Evolutionary conservation across 2,329 filamentous ascomycete species (phyloP).

Genomic region (Leptographium galeiforme): DNA sequence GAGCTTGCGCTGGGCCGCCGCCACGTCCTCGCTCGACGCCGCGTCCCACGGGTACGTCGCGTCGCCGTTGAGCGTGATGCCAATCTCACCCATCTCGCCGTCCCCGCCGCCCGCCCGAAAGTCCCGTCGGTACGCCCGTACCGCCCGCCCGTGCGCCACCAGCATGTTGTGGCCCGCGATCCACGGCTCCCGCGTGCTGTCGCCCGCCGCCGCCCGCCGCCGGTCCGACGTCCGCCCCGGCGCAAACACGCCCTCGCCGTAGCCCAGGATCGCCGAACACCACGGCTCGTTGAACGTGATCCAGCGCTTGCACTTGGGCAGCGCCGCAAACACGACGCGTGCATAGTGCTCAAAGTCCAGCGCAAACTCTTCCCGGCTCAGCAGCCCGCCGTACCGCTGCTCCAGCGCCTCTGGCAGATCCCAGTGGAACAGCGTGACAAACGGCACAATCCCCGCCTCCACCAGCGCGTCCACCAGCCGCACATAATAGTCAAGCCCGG

Average conservation of each 20-base stretch:
- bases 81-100: conserved; percentile 50
- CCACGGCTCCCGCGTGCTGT: conserved; percentile 69
- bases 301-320: conserved; percentile 74
- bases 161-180: conserved; percentile 69
- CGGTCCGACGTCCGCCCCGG: conserved; percentile 73
- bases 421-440: conserved; percentile 82
- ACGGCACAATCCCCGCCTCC: conserved; percentile 62
- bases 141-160: conserved; percentile 65
- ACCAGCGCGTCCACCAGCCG: conserved; percentile 67
- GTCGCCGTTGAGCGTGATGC: conserved; percentile 79
- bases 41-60: conserved; percentile 74
- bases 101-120: conserved; percentile 55
- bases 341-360: conserved; percentile 72
- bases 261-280: conserved; percentile 71
- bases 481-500: conserved; percentile 64
- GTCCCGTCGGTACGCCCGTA: conserved; percentile 71
- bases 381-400: conserved; percentile 65
- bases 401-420: conserved; percentile 69
- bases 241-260: conserved; percentile 64
- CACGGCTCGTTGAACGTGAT: conserved; percentile 87
- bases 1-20: conserved; percentile 66
- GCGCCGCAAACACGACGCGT: conserved; percentile 57
- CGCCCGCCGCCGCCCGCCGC: conserved; percentile 54
- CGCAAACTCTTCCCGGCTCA: conserved; percentile 72
- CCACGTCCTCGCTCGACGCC: conserved; percentile 58